Evolutionary conservation across 805 yeast species (phyloP).

Genomic region (Cyberlindnera veronae): DNA sequence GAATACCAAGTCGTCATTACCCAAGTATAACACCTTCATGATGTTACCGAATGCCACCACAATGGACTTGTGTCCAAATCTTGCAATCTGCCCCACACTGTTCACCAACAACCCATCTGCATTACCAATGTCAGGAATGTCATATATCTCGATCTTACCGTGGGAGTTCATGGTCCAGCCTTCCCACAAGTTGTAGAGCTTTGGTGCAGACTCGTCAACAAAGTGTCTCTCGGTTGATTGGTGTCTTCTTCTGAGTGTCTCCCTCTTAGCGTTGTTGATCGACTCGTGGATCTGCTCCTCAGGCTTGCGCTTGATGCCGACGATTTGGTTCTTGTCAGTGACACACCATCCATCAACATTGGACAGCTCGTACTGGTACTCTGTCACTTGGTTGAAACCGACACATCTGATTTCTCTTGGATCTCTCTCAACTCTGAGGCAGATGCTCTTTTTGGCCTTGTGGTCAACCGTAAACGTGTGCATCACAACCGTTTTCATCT

Average conservation of each 20-base stretch:
- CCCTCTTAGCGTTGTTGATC: constrained; percentile 10
- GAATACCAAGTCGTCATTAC: constrained; percentile 68
- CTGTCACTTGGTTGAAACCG: constrained; percentile 74
- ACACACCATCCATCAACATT: constrained; percentile 75
- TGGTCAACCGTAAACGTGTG: constrained; percentile 74
- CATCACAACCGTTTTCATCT: constrained; percentile 53
- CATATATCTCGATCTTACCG: constrained; percentile 59
- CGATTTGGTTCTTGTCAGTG: constrained; percentile 71
- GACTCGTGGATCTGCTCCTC: constrained; percentile 18
- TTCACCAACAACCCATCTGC: constrained; percentile 46
- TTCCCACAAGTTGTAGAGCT: constrained; percentile 57
- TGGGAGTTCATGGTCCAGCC: constrained; percentile 75
- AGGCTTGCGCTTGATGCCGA: constrained; percentile 43
- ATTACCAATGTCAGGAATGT: constrained; percentile 47
- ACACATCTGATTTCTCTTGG: constrained; percentile 87
- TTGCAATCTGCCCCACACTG: constrained; percentile 56
- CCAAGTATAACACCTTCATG: constrained; percentile 69
- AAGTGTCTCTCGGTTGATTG: constrained; percentile 7
- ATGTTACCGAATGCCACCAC: constrained; percentile 72
- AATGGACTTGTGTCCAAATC: constrained; percentile 75
- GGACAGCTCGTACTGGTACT: constrained; percentile 63
- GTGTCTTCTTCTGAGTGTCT: constrained; percentile 20
- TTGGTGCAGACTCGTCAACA: constrained; percentile 28
- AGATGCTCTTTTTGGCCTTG: constrained; percentile 73
- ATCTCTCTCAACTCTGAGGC: constrained; percentile 89